phyloP scores from a whole-genome alignment of 306 rosid genomes.

The Trichosanthes cucumerina region DNA sequence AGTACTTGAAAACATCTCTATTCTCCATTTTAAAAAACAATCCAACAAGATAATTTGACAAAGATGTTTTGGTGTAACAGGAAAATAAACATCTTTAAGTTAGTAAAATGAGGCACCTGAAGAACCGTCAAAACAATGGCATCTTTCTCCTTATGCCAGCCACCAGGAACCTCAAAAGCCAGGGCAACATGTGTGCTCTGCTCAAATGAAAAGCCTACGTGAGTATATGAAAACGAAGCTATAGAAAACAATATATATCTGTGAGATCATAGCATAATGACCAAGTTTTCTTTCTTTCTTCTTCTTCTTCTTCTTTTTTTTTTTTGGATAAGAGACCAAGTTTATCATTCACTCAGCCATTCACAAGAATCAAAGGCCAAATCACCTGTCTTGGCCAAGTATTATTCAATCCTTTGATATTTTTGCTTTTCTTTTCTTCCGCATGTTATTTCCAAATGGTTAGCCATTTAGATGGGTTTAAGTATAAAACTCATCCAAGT shows the following conservation, averaged over 20 bases:
- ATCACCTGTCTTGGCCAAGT: neutral
- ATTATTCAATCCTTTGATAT: neutral
- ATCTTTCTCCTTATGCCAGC: constrained; percentile 85
- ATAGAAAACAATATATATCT: neutral
- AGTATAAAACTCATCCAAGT: neutral
- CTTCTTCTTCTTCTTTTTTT: no score
- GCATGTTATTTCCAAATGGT: neutral
- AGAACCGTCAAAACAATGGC: constrained; percentile 81
- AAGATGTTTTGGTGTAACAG: neutral
- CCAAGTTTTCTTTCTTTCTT: neutral
- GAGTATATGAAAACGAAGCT: constrained; percentile 1
- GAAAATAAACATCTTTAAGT: neutral
- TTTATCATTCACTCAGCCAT: neutral
- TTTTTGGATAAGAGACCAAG: neutral
- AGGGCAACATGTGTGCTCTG: constrained; percentile 86
- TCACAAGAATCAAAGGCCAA: neutral
- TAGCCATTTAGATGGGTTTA: neutral
- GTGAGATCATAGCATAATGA: neutral
- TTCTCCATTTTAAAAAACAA: neutral
- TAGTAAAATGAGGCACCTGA: constrained; percentile 45
- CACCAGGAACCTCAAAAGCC: constrained; percentile 98
- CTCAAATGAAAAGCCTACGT: constrained; percentile 10
- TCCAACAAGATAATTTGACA: neutral
- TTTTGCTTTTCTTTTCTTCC: neutral
- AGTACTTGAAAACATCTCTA: neutral